Percentiles rank a stretch among this genome's conserved stretches.
phyloP scores from a whole-genome alignment of 805 yeast species.

The Monosporozyma solicola region DNA sequence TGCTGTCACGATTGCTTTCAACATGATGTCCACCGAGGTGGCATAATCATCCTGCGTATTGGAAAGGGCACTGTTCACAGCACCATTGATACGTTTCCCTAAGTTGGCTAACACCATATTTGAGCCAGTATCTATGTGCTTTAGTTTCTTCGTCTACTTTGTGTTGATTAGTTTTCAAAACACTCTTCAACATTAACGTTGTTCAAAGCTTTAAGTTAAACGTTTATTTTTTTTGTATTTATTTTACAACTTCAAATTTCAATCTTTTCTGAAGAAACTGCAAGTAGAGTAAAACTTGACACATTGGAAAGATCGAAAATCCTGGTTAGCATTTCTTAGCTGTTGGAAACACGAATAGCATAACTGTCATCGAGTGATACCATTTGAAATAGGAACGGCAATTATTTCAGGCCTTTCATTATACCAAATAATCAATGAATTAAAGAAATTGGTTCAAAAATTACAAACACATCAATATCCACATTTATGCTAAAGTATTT shows the following conservation, averaged over 20 bases:
- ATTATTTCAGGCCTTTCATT: neutral
- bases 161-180: neutral
- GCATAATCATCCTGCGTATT: slow-evolving; percentile 47
- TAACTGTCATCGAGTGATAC: neutral
- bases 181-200: neutral
- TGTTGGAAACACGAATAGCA: too few species aligned
- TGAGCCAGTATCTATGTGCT: neutral
- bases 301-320: neutral
- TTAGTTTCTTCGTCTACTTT: neutral
- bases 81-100: slow-evolving; percentile 67
- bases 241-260: neutral
- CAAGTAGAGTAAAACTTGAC: neutral
- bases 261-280: neutral
- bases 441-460: neutral
- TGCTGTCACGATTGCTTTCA: slow-evolving; percentile 86
- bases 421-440: neutral
- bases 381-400: neutral
- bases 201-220: neutral
- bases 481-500: slow-evolving; percentile 21
- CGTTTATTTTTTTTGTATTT: neutral
- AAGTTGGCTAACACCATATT: slow-evolving; percentile 71
- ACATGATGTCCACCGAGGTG: slow-evolving; percentile 54
- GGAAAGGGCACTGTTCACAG: slow-evolving; percentile 57
- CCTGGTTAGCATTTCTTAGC: neutral
- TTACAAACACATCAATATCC: neutral